A percentile compares a stretch with the other conserved stretches of the same genome.
Evolutionary conservation across 768 basidiomycete species (phyloP).

Genomic region (Sporobolomyces phaffii): DNA sequence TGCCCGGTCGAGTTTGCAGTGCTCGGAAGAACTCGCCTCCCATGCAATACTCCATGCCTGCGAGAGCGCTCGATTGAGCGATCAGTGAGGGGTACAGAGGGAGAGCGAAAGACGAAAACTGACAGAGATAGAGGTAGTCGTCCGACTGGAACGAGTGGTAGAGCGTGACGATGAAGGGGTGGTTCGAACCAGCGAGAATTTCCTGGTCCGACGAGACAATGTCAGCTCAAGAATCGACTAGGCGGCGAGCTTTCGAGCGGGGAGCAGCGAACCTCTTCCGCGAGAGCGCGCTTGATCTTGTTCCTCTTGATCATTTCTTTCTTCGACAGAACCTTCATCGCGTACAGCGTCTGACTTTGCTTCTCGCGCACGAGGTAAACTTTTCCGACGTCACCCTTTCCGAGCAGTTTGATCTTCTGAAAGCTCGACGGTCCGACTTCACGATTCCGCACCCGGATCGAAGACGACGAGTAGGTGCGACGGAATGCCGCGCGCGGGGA

Average conservation of each 20-base stretch:
- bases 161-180: slow-evolving; percentile 98
- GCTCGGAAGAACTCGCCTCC: slow-evolving; percentile 99
- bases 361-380: slow-evolving; percentile 98
- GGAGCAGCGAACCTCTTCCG: slow-evolving; percentile 62
- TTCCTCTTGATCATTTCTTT: slow-evolving; percentile 99
- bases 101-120: background rate
- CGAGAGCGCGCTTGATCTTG: slow-evolving; percentile 97
- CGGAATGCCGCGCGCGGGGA: slow-evolving; percentile 56
- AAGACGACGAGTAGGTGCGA: slow-evolving; percentile 93
- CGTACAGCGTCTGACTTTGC: slow-evolving; percentile 90
- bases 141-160: slow-evolving; percentile 99
- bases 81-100: background rate
- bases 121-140: slow-evolving; percentile 92
- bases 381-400: slow-evolving; percentile 96
- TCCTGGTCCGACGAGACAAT: slow-evolving; percentile 50
- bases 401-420: slow-evolving; percentile 94
- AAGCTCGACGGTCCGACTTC: slow-evolving; percentile 93
- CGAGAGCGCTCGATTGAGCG: background rate
- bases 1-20: slow-evolving; percentile 89
- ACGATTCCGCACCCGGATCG: slow-evolving; percentile 76
- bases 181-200: slow-evolving; percentile 95
- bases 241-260: too few relatives aligned
- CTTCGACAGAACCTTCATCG: slow-evolving; percentile 99
- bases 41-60: slow-evolving; percentile 90
- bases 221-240: too few relatives aligned